phyloP scores from a whole-genome alignment of 2,329 filamentous ascomycete genomes.

The Bipolaris victoriae region DNA sequence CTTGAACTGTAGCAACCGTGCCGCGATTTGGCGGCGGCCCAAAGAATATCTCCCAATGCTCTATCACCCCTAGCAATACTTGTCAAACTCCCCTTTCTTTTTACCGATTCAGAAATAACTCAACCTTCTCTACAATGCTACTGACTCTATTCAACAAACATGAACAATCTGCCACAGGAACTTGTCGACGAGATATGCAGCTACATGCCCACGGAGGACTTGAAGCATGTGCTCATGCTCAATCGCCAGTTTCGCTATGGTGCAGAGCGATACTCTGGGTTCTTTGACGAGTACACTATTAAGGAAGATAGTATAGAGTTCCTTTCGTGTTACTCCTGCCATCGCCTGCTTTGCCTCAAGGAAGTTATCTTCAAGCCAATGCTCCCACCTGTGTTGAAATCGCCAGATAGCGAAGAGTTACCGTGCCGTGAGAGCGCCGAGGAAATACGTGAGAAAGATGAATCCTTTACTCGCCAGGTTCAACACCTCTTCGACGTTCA shows the following conservation, averaged over 20 bases:
- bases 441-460: slow-evolving; percentile 16
- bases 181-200: slow-evolving; percentile 24
- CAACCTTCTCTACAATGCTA: neutral
- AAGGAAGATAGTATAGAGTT: slow-evolving; percentile 15
- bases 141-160: slow-evolving; percentile 1
- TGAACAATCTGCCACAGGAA: slow-evolving; percentile 22
- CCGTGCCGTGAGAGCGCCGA: slow-evolving; percentile 11
- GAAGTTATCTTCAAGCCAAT: too few species aligned
- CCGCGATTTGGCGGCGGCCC: neutral
- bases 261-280: slow-evolving; percentile 21
- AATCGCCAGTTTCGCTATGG: slow-evolving; percentile 14
- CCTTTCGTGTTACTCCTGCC: slow-evolving; percentile 10
- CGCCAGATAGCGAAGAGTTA: too few species aligned
- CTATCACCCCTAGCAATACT: neutral
- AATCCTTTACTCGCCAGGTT: slow-evolving; percentile 19
- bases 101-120: neutral
- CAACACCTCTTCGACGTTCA: slow-evolving; percentile 14
- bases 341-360: slow-evolving; percentile 18
- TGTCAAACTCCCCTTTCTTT: neutral
- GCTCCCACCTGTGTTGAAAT: too few species aligned
- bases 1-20: neutral
- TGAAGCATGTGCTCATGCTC: slow-evolving; percentile 22
- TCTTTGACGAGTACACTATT: slow-evolving; percentile 13
- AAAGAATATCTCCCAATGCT: neutral
- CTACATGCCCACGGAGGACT: slow-evolving; percentile 13